Percentiles rank a stretch among this genome's conserved stretches.
Evolutionary conservation across 176 grass and related monocot species (phyloP).

Genomic region (Hordeum vulgare): MorexV3_pseudomolecules_assembly NC_058521.1:440172072-440172571

Average conservation of each 20-base stretch:
- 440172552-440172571: constrained; percentile 61
- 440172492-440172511: background rate
- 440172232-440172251: too few relatives aligned
- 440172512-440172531: background rate
- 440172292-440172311: background rate
- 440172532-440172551: background rate
- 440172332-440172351: background rate
- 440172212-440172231: too few relatives aligned
- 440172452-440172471: constrained; percentile 1
- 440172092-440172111: too few relatives aligned
- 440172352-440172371: background rate
- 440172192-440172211: too few relatives aligned
- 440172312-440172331: background rate
- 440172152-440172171: too few relatives aligned
- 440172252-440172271: too few relatives aligned
- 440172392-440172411: background rate
- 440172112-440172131: too few relatives aligned
- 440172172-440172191: too few relatives aligned
- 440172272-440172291: background rate
- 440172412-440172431: background rate
- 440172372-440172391: background rate
- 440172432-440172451: background rate
- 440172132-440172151: too few relatives aligned
- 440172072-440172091: too few relatives aligned
- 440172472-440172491: background rate